Percentiles rank a stretch among this genome's conserved stretches.
Evolutionary conservation across 169 alveolate species (phyloP).

Genomic region (Cryptosporidium baileyi): DNA sequence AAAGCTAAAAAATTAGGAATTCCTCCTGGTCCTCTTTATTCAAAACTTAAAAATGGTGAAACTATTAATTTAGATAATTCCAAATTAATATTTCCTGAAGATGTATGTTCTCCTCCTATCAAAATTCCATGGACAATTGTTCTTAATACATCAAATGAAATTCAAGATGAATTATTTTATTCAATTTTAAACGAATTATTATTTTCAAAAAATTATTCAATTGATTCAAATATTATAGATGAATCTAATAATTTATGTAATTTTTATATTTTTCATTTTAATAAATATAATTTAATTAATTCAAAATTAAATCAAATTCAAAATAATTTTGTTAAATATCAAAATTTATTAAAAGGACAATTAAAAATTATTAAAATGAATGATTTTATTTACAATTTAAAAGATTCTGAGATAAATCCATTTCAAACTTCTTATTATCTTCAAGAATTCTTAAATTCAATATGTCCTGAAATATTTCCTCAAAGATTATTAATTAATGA

Average conservation of each 20-base stretch:
- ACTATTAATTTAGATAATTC: slow-evolving; percentile 78
- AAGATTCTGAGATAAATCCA: not conserved
- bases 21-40: slow-evolving; percentile 85
- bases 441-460: slow-evolving; percentile 16
- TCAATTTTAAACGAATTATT: no score
- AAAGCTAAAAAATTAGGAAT: slow-evolving; percentile 82
- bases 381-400: not conserved
- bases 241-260: no score
- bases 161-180: no score
- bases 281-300: no score
- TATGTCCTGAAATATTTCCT: slow-evolving; percentile 6
- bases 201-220: no score
- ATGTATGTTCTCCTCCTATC: slow-evolving; percentile 84
- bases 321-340: no score
- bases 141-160: no score
- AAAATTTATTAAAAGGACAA: not conserved
- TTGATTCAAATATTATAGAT: no score
- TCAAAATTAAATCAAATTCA: no score
- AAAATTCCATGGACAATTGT: slow-evolving; percentile 75
- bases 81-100: slow-evolving; percentile 78
- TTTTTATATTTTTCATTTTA: no score
- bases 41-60: slow-evolving; percentile 85
- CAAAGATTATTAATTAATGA: not conserved
- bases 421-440: slow-evolving; percentile 12
- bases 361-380: not conserved